Evolutionary conservation across 1,284 basidiomycete species (phyloP).

Genomic region (Phylloporus gajari): DNA sequence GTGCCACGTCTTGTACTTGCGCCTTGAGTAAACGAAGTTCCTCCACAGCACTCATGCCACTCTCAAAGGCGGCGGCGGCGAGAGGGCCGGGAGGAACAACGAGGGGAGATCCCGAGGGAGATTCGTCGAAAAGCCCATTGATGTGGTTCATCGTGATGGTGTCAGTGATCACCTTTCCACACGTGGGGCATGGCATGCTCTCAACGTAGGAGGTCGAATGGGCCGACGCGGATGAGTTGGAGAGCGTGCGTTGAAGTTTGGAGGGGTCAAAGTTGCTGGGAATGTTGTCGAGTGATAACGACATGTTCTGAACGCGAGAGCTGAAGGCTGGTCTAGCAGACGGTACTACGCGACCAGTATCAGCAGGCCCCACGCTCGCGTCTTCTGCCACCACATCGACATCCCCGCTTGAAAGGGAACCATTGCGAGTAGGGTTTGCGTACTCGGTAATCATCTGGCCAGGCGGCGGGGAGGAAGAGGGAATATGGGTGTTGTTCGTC

Average conservation of each 20-base stretch:
- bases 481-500: constrained; percentile 45
- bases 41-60: constrained; percentile 74
- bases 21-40: constrained; percentile 83
- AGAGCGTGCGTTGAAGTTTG: constrained; percentile 37
- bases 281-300: constrained; percentile 56
- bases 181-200: constrained; percentile 58
- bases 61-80: constrained; percentile 67
- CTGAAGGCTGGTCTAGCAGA: constrained; percentile 39
- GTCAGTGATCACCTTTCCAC: constrained; percentile 58
- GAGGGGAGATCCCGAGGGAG: constrained; percentile 57
- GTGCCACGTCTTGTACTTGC: constrained; percentile 86
- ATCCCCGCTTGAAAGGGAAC: constrained; percentile 42
- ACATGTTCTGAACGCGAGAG: constrained; percentile 47
- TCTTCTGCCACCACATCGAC: constrained; percentile 44
- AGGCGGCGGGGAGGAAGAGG: constrained; percentile 39
- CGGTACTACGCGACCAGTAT: constrained; percentile 35
- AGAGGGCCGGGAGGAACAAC: constrained; percentile 68
- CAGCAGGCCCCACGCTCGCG: constrained; percentile 43
- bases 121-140: constrained; percentile 42
- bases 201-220: constrained; percentile 54
- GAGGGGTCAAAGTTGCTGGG: constrained; percentile 50
- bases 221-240: constrained; percentile 50
- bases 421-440: constrained; percentile 22
- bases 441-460: constrained; percentile 32
- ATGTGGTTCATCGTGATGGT: constrained; percentile 47